Evolutionary conservation across 2,329 filamentous ascomycete genomes (phyloP), one percentile per base, ranked within the genome.

Genomic region (Xylaria sp.): DNA sequence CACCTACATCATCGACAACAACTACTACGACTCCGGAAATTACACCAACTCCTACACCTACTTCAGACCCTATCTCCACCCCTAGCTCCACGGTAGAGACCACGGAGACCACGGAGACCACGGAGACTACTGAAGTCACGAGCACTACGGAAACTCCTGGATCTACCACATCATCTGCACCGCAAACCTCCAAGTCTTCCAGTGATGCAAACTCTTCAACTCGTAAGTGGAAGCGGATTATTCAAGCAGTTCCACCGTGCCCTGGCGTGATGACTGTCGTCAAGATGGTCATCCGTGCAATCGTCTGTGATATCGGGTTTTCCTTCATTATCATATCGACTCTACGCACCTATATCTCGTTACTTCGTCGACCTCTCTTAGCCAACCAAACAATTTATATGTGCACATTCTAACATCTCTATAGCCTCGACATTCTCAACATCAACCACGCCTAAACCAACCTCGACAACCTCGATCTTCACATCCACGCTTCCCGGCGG

Each of bases 401-500:
- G 49, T 38, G 6, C 31, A 5, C 11, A 15, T 64, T 56, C 64
- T 66, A 66, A 66, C 47, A 17, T n/a, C 31, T 11, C 9, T 12
- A 15, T 28, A 66, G 70, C 47, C 15, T 65, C 69, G 11, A 71
- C 69, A 43, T 37, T 63, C 9, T 49, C 61, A 28, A 67, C 67
- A 17, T 50, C 70, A 47, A 71, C 63, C 15, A 67, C 42, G 14
- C 57, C 67, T 31, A 67, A 62, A 4, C 53, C 61, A 9, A 64
- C 61, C 38, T 57, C 65, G 54, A 70, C 49, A 28, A 74, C 72
- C 8, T 72, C 71, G n/a, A 74, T 70, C 2, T 73, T 69, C 35
- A 71, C 68, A 21, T 67, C 66, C 7, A 75, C 73, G 2, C 67
- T 73, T 1, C 70, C 73, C 2, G 71, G 68, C 38, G 74, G 74